Base-by-base conservation (phyloP, 306 rosid species). In the Corylus heterophylla region DNA sequence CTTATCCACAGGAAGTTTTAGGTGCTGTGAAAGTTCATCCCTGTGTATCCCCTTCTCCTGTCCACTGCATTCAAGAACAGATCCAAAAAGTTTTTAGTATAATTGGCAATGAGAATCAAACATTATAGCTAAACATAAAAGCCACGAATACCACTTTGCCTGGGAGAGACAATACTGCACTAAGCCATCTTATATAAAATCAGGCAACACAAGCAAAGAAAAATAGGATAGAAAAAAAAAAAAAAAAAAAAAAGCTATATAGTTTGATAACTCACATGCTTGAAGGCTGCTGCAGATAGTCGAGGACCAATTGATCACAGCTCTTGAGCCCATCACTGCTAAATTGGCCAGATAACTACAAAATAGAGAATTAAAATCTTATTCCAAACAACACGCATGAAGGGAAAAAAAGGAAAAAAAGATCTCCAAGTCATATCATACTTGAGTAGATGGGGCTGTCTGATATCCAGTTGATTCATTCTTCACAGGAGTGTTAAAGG, bases 271-370 rank as follows among this genome's bases (percentile, higher is more conserved):
- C 97, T 89, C 78, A 91, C 99, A 82, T 82, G 90, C 86, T 87
- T 49, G 96, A 89, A 76, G 93, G 97, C 83, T 90, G 94, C 73
- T 87, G 84, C 78, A 96, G 86, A 84, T 91, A 93, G 67, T 93
- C 96, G 6, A 90, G 77, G 70, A 96, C 89, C 85, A 91, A 79
- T 73, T 96, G 90, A 84, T 88, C 91, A 75, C 84, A 79, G 72
- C 87, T 86, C 87, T 89, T 89, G 50, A 80, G 83, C 44, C 86
- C 99, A 89, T 90, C 94, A 70, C 76, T 66, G 61, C 89, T 86
- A 74, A 77, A 76, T 75, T 87, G 91, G 61, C 87, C 88, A 74
- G 90, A 83, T 51, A 62, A 77, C 99, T 96, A 82, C 79, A 86
- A 72, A 12, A 81, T 51, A 27, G 55, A 71, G 70, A 76, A 80